These are phyloP conservation scores for Pleurotus tuber-regium DNA, from an alignment of 768 basidiomycete genomes.

Conservation along the genomic window DNA sequence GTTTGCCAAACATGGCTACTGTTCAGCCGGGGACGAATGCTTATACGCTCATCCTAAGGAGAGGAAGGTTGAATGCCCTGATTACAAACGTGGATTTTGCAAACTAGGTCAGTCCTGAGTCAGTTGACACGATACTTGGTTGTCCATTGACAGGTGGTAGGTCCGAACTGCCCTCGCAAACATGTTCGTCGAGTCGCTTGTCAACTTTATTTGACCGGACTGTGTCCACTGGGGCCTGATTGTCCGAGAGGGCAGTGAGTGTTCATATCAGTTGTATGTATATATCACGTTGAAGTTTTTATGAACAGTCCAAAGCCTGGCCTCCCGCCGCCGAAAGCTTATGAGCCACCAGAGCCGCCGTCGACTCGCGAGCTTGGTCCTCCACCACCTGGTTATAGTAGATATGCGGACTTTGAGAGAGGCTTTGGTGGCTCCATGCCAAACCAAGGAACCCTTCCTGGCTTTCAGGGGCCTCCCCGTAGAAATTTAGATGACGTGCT, in stretches of 20 bases:
- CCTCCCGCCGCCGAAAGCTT: conserved; percentile 67
- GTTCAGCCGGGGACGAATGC: conserved; percentile 95
- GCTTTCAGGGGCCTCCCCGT: conserved; percentile 39
- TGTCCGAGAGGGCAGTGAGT: conserved; percentile 88
- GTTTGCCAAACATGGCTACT: conserved; percentile 98
- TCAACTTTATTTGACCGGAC: conserved; percentile 87
- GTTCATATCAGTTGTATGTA: conserved; percentile 4
- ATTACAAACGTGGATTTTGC: conserved; percentile 95
- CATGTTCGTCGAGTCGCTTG: conserved; percentile 91
- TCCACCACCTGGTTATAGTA: conserved; percentile 88
- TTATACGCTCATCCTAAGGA: conserved; percentile 95
- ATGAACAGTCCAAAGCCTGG: conserved; percentile 69
- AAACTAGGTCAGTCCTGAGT: conserved; percentile 76
- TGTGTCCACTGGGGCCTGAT: conserved; percentile 88
- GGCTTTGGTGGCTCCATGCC: conserved; percentile 34
- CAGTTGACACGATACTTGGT: not conserved
- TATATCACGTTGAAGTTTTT: conserved; percentile 11
- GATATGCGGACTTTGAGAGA: conserved; percentile 77
- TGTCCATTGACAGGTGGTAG: conserved; percentile 33
- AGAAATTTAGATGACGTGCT: conserved; percentile 81
- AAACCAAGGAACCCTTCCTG: conserved; percentile 22
- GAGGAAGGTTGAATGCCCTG: conserved; percentile 88
- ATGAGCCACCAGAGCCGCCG: conserved; percentile 74
- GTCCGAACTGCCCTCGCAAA: conserved; percentile 86
- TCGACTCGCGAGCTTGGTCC: conserved; percentile 81